Evolutionary conservation across 805 yeast genomes (phyloP).

Genomic region (Saccharomycopsis capsularis): DNA sequence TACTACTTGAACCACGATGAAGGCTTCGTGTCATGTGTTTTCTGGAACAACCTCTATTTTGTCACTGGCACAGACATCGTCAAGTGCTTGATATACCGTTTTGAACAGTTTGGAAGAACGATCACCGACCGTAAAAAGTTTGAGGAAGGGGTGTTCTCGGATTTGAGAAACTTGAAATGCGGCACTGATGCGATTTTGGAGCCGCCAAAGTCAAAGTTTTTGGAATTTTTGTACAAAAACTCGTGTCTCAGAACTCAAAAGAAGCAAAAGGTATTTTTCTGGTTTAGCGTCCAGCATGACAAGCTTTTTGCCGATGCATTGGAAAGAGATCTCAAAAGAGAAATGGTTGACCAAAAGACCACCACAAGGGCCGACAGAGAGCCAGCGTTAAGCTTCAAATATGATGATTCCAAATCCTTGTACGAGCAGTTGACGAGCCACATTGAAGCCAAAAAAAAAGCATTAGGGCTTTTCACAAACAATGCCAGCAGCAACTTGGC

Average conservation of each 20-base stretch:
- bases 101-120: constrained; percentile 83
- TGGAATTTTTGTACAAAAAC: constrained; percentile 77
- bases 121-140: constrained; percentile 85
- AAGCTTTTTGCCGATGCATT: constrained; percentile 86
- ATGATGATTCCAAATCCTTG: constrained; percentile 45
- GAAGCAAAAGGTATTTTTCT: constrained; percentile 92
- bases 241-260: constrained; percentile 89
- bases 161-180: constrained; percentile 76
- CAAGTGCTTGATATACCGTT: constrained; percentile 79
- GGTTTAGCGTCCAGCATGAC: constrained; percentile 96
- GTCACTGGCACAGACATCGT: constrained; percentile 96
- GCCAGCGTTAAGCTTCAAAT: constrained; percentile 74
- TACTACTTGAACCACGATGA: constrained; percentile 83
- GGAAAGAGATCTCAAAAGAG: constrained; percentile 85
- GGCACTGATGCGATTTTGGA: constrained; percentile 85
- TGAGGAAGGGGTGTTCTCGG: constrained; percentile 94
- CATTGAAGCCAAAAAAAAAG: constrained; percentile 29
- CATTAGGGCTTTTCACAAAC: constrained; percentile 7
- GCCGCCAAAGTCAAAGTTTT: constrained; percentile 75
- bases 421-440: constrained; percentile 47
- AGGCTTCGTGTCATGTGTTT: constrained; percentile 87
- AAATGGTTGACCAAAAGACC: constrained; percentile 49
- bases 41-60: constrained; percentile 84
- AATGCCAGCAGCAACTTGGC: neutral
- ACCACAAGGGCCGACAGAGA: constrained; percentile 69